Evolutionary conservation across 306 rosid species (phyloP).

Genomic region (Castanea sativa): DNA sequence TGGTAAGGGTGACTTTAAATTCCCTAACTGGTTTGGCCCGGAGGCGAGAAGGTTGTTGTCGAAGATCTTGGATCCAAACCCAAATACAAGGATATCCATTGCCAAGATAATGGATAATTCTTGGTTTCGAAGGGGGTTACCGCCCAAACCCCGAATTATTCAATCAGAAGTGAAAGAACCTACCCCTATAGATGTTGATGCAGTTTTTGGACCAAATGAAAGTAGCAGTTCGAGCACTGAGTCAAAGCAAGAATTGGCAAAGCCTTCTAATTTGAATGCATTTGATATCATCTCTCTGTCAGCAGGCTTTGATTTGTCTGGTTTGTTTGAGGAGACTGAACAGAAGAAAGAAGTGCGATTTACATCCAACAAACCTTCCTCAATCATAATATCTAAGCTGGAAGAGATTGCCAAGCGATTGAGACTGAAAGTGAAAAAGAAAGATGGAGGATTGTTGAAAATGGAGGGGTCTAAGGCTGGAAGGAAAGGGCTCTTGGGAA

Average conservation of each 20-base stretch:
- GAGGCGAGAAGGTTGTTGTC: constrained; percentile 69
- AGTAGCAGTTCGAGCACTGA: constrained; percentile 34
- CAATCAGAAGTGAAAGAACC: constrained; percentile 28
- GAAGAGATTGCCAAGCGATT: constrained; percentile 69
- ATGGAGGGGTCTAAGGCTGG: constrained; percentile 75
- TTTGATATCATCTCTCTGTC: constrained; percentile 93
- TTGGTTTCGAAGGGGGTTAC: constrained; percentile 73
- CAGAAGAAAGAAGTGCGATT: constrained; percentile 67
- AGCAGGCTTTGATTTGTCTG: constrained; percentile 85
- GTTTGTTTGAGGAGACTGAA: constrained; percentile 66
- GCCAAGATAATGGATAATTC: constrained; percentile 59
- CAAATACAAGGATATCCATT: constrained; percentile 69
- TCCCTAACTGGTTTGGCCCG: constrained; percentile 83
- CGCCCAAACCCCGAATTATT: constrained; percentile 23
- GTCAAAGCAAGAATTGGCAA: constrained; percentile 47
- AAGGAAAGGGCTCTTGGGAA: constrained; percentile 67
- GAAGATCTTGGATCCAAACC: constrained; percentile 80
- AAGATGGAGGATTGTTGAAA: constrained; percentile 71
- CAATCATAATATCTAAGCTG: constrained; percentile 65
- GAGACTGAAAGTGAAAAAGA: constrained; percentile 61
- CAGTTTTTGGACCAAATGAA: constrained; percentile 41
- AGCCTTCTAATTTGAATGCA: constrained; percentile 68
- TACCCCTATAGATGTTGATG: constrained; percentile 43
- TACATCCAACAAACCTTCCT: constrained; percentile 61
- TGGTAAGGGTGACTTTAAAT: constrained; percentile 67